Base-by-base conservation (phyloP, 768 basidiomycete genomes). In the Tulasnella calospora region DNA sequence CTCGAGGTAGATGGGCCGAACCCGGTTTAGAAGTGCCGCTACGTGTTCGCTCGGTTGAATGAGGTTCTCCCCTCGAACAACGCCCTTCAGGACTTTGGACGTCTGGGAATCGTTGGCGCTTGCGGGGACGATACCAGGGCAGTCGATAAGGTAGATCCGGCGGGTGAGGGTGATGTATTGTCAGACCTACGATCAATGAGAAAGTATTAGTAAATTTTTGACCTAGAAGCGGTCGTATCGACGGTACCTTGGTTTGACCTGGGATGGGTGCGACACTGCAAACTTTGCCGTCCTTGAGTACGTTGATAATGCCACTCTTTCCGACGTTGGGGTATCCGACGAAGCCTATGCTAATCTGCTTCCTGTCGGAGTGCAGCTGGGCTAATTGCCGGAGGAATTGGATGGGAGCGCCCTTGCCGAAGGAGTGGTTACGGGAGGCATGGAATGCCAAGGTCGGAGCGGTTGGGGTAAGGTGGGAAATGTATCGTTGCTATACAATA, bases 321-420 rank as follows among this genome's bases (percentile, higher is more conserved):
- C 97, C 97, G 79, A 98, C 96, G 83, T 99, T 99, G 10, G 98
- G 97, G 85, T 99, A 99, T 73, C 98, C 97, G 81, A 99, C 89
- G 83, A 99, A 94, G 19, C 97, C 97, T 81, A 99, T 95, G n/a
- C 95, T 96, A 82, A 99, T 99, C 84, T 99, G 97, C 86, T 98
- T 99, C 87, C 98, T 98, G 86, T 99, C 97, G 17, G 95, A 94
- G 85, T 99, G 98, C 47, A 99, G 90, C 81, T 94, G 94, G 6
- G 95, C 93, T 84, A 99, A 99, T 83, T 99, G 98, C 33, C 97
- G 90, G 71, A 99, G 89, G 69, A 99, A 90, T 85, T 98, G 96
- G 82, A 99, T 99, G 79, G 99, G 91, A 30, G 98, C 95, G 30
- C 97, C 97, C 86, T 99, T 99, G 82, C 97, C 98, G 83, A 99